Percentiles rank a stretch among this genome's conserved stretches.
Conservation (phyloP, 495 filamentous ascomycete genomes). For the Penicillium odoratum region DNA sequence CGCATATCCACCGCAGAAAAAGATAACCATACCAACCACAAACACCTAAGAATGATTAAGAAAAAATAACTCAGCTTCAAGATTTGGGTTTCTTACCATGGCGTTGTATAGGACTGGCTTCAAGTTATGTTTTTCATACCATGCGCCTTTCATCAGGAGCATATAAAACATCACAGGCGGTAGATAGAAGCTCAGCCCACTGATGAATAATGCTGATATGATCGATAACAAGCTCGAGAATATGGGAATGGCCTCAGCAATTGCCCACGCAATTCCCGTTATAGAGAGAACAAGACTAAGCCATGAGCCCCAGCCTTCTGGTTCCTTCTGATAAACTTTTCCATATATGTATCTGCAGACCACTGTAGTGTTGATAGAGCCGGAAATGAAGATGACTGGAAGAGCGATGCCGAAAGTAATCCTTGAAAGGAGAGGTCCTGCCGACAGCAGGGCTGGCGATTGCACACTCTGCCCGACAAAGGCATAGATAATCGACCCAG, state of each 20-base stretch:
- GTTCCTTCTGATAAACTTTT: slow-evolving; percentile 51
- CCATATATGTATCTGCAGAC: slow-evolving; percentile 61
- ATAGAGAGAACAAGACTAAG: slow-evolving; percentile 51
- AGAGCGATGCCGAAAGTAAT: slow-evolving; percentile 71
- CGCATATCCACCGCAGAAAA: slow-evolving; percentile 56
- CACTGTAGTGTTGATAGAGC: slow-evolving; percentile 60
- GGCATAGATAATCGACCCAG: slow-evolving; percentile 64
- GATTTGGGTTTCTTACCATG: background rate
- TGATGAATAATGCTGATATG: slow-evolving; percentile 61
- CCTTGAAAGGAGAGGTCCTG: slow-evolving; percentile 57
- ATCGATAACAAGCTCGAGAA: slow-evolving; percentile 63
- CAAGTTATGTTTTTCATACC: slow-evolving; percentile 29
- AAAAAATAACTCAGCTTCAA: no score
- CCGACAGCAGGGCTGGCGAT: slow-evolving; percentile 67
- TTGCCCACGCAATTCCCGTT: slow-evolving; percentile 61
- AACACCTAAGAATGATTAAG: slow-evolving; percentile 6
- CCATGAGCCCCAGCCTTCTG: slow-evolving; percentile 58
- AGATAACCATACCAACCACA: slow-evolving; percentile 42
- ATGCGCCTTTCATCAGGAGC: slow-evolving; percentile 42
- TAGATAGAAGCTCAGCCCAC: slow-evolving; percentile 65
- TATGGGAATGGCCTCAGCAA: slow-evolving; percentile 67
- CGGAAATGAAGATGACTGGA: slow-evolving; percentile 70
- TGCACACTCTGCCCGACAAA: slow-evolving; percentile 65
- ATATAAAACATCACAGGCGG: slow-evolving; percentile 65
- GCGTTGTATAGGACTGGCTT: slow-evolving; percentile 18